A percentile compares a stretch with the other conserved stretches of the same genome.
These are phyloP conservation scores for Colletotrichum agaves DNA, from an alignment of 2,329 filamentous ascomycete species.

Conservation along the genomic window DNA sequence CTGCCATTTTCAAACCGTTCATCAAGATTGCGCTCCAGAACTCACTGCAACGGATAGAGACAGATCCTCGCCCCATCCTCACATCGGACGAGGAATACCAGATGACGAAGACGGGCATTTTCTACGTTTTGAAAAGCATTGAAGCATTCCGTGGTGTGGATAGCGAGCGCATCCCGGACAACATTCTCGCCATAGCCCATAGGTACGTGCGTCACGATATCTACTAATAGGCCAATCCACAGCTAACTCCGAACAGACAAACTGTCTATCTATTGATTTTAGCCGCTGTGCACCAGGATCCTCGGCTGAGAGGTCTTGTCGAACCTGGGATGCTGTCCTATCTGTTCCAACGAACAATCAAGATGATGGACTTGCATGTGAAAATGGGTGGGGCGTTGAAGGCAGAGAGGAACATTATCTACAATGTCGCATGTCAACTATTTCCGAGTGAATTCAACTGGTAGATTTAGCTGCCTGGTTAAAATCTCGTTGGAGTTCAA, in stretches of 20 bases:
- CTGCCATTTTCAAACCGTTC: not conserved
- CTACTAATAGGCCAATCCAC: not conserved
- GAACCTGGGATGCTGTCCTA: not conserved
- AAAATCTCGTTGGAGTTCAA: not conserved
- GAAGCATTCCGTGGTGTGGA: not conserved
- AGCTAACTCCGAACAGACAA: not conserved
- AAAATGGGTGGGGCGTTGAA: not conserved
- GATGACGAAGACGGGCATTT: not conserved
- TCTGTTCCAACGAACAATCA: not conserved
- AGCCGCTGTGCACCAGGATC: not conserved
- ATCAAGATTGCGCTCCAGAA: not conserved
- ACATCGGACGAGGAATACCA: not conserved
- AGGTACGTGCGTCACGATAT: not conserved
- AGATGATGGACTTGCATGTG: not conserved
- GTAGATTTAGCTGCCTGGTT: not conserved
- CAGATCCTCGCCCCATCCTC: not conserved
- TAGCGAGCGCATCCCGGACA: not conserved
- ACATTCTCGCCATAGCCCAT: not conserved
- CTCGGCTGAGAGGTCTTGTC: not conserved
- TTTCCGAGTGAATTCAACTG: not conserved
- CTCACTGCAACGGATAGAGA: not conserved
- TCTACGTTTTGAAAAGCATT: not conserved
- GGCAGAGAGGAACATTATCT: not conserved
- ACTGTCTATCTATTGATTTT: not conserved
- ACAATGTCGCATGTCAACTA: not conserved